Evolutionary conservation across 805 yeast genomes (phyloP).

Genomic region (Teunomyces panamensis): DNA sequence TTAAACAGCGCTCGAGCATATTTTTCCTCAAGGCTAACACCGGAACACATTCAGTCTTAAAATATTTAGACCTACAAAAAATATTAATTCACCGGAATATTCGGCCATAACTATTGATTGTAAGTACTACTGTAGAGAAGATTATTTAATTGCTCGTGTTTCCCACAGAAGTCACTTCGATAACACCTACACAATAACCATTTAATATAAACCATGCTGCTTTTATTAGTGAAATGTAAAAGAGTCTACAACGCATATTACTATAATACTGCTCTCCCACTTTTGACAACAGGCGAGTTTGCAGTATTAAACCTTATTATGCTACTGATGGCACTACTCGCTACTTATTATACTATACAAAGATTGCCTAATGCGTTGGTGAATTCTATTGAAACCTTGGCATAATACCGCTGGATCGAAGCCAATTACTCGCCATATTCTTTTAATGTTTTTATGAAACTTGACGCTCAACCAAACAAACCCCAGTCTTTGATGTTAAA

Average conservation of each 20-base stretch:
- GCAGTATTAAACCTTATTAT: slow-evolving; percentile 16
- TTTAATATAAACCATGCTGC: neutral
- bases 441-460: neutral
- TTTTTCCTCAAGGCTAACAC: neutral
- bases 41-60: neutral
- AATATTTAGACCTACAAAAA: neutral
- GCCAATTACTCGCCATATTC: neutral
- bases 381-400: neutral
- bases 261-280: slow-evolving; percentile 27
- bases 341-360: slow-evolving; percentile 13
- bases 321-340: slow-evolving; percentile 9
- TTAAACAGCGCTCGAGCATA: slow-evolving; percentile 8
- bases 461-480: slow-evolving; percentile 32
- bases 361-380: slow-evolving; percentile 11
- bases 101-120: neutral
- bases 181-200: too few species aligned
- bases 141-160: neutral
- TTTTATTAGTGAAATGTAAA: neutral
- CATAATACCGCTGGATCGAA: neutral
- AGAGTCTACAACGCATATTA: slow-evolving; percentile 17
- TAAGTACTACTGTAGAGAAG: neutral
- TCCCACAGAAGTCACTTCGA: neutral
- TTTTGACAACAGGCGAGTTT: slow-evolving; percentile 22
- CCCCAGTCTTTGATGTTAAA: slow-evolving; percentile 46
- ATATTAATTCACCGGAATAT: neutral